Conservation (phyloP, 148 eudicot genomes). For the Silene latifolia region DNA sequence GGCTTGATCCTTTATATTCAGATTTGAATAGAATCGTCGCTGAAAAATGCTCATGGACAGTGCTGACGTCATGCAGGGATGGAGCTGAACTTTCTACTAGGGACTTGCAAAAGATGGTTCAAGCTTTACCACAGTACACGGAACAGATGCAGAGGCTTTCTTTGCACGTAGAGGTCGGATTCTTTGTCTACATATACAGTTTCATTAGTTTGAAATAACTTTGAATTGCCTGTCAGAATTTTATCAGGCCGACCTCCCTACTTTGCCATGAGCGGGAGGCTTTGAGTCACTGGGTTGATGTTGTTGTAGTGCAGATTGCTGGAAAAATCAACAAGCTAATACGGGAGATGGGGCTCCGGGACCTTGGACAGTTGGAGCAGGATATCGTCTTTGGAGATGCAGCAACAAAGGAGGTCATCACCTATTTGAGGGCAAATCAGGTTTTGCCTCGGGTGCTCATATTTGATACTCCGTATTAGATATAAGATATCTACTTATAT, state of each 20-base stretch:
- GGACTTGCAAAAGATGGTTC: constrained; percentile 97
- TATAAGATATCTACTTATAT: background rate
- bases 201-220: background rate
- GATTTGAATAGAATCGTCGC: background rate
- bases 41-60: constrained; percentile 12
- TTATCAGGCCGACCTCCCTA: no score
- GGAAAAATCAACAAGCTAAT: constrained; percentile 77
- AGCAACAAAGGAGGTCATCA: constrained; percentile 86
- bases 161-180: constrained; percentile 79
- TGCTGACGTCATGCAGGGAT: constrained; percentile 52
- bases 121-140: constrained; percentile 91
- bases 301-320: constrained; percentile 61
- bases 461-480: background rate
- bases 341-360: constrained; percentile 72
- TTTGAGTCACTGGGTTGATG: background rate
- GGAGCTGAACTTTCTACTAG: constrained; percentile 81
- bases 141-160: constrained; percentile 92
- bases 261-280: no score
- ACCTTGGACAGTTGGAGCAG: constrained; percentile 97
- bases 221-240: background rate
- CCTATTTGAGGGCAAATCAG: constrained; percentile 66
- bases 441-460: constrained; percentile 22
- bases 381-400: constrained; percentile 99
- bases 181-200: background rate
- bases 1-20: background rate